Conservation (phyloP, 768 basidiomycete species). For the Mycena pura region DNA sequence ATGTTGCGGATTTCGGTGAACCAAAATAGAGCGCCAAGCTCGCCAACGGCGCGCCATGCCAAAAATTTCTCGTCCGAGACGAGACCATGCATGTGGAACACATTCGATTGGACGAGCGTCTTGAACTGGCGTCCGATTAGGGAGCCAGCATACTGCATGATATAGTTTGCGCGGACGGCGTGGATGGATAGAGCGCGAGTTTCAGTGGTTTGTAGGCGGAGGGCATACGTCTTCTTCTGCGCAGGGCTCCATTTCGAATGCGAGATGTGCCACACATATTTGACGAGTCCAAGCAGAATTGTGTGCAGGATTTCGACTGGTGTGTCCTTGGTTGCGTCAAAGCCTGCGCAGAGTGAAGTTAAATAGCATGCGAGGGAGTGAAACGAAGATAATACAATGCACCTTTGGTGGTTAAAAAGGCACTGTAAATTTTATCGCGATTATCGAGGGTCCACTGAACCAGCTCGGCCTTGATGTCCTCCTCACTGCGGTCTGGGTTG, state of each 20-base stretch:
- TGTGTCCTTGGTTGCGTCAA: slow-evolving; percentile 40
- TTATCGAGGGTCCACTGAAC: neutral
- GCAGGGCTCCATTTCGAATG: too few species aligned
- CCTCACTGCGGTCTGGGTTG: neutral
- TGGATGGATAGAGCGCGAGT: too few species aligned
- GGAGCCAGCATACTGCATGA: slow-evolving; percentile 50
- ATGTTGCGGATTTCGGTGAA: slow-evolving; percentile 31
- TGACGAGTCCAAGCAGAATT: slow-evolving; percentile 47
- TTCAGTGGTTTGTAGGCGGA: too few species aligned
- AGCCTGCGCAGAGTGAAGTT: slow-evolving; percentile 33
- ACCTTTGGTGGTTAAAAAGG: slow-evolving; percentile 35
- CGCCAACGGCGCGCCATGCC: slow-evolving; percentile 29
- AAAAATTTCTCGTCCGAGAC: slow-evolving; percentile 26
- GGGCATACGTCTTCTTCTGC: too few species aligned
- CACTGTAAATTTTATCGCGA: neutral
- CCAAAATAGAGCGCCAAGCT: slow-evolving; percentile 36
- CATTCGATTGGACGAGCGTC: too few species aligned
- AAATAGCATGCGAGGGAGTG: slow-evolving; percentile 31
- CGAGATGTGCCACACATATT: slow-evolving; percentile 48
- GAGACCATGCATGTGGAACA: slow-evolving; percentile 46
- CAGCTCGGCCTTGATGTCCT: too few species aligned
- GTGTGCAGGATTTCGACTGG: slow-evolving; percentile 54
- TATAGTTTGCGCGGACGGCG: slow-evolving; percentile 45
- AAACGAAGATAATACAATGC: slow-evolving; percentile 33
- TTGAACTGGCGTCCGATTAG: too few species aligned